phyloP scores from a whole-genome alignment of 2,329 filamentous ascomycete species.

The Colletotrichum karsti region DNA sequence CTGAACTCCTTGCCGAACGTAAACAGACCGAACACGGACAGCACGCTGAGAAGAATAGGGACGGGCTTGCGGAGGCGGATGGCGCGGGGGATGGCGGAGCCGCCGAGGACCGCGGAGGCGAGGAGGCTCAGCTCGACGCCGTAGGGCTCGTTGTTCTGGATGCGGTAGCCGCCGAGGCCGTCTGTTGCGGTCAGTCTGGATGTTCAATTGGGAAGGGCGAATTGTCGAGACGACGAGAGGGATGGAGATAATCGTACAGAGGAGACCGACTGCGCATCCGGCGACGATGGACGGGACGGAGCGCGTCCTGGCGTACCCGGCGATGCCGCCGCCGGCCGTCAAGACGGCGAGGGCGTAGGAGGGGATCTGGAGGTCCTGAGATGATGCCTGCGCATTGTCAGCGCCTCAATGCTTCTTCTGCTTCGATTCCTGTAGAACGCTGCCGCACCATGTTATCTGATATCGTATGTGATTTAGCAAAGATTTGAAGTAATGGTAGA shows the following conservation, averaged over 20 bases:
- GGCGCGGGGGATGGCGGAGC: slow-evolving; percentile 85
- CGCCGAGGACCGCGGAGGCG: slow-evolving; percentile 85
- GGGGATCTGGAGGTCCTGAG: slow-evolving; percentile 61
- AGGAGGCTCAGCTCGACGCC: slow-evolving; percentile 90
- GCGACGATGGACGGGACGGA: slow-evolving; percentile 89
- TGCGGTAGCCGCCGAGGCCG: slow-evolving; percentile 81
- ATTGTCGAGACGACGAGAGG: not conserved
- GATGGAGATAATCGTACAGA: slow-evolving; percentile 57
- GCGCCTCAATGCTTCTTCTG: not conserved
- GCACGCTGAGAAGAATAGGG: slow-evolving; percentile 78
- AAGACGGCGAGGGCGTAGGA: slow-evolving; percentile 83
- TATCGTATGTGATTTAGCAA: not conserved
- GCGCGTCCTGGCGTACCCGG: slow-evolving; percentile 85
- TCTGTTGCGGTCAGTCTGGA: slow-evolving; percentile 52
- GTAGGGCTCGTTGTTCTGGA: slow-evolving; percentile 78
- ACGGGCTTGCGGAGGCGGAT: slow-evolving; percentile 86
- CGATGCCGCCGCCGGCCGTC: slow-evolving; percentile 86
- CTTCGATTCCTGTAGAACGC: too few species aligned
- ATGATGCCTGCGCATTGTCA: slow-evolving; percentile 30
- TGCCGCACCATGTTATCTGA: slow-evolving; percentile 13
- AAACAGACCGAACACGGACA: slow-evolving; percentile 81
- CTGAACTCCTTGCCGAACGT: slow-evolving; percentile 79
- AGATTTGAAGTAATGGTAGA: not conserved
- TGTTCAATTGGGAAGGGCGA: not conserved
- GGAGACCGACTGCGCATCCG: slow-evolving; percentile 80